A percentile compares a stretch with the other conserved stretches of the same genome.
These are phyloP conservation scores for Marasmius fiardii DNA, from an alignment of 1,284 basidiomycete genomes.

Conservation along the genomic window DNA sequence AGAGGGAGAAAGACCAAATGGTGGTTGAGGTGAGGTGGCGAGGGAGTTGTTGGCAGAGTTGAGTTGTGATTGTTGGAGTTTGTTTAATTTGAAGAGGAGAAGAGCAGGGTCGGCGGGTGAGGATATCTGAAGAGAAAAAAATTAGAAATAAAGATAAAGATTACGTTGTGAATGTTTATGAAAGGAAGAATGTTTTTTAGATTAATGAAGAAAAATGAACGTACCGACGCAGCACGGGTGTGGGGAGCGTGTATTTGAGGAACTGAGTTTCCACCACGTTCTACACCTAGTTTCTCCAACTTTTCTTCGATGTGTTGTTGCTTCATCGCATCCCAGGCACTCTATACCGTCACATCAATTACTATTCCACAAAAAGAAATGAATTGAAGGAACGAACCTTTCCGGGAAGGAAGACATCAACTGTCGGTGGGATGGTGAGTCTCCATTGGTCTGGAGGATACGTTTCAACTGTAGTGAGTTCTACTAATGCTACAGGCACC, in stretches of 20 bases:
- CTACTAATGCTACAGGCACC: slow-evolving; percentile 37
- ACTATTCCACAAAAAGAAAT: background rate
- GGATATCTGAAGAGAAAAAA: slow-evolving; percentile 55
- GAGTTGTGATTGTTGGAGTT: slow-evolving; percentile 68
- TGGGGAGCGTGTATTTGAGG: slow-evolving; percentile 68
- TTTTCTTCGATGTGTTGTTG: slow-evolving; percentile 74
- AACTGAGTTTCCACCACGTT: slow-evolving; percentile 52
- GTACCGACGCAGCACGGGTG: slow-evolving; percentile 73
- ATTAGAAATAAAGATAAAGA: slow-evolving; percentile 20
- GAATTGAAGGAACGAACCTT: slow-evolving; percentile 46
- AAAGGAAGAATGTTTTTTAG: slow-evolving; percentile 9
- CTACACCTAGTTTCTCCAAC: slow-evolving; percentile 72
- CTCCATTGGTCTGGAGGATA: slow-evolving; percentile 65
- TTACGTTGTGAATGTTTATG: slow-evolving; percentile 24
- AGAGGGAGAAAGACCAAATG: slow-evolving; percentile 24
- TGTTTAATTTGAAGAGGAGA: slow-evolving; percentile 77
- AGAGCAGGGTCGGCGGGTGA: slow-evolving; percentile 80
- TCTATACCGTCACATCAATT: slow-evolving; percentile 32
- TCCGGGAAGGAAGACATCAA: slow-evolving; percentile 81
- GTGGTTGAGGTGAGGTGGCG: slow-evolving; percentile 61
- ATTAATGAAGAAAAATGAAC: slow-evolving; percentile 25
- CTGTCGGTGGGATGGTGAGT: slow-evolving; percentile 50
- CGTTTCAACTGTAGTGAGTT: slow-evolving; percentile 46
- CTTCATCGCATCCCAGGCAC: slow-evolving; percentile 69
- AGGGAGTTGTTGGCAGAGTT: slow-evolving; percentile 50